These are phyloP conservation scores for Panicum hallii DNA, from an alignment of 202 grass and related monocot species.

Conservation along the genomic window DNA sequence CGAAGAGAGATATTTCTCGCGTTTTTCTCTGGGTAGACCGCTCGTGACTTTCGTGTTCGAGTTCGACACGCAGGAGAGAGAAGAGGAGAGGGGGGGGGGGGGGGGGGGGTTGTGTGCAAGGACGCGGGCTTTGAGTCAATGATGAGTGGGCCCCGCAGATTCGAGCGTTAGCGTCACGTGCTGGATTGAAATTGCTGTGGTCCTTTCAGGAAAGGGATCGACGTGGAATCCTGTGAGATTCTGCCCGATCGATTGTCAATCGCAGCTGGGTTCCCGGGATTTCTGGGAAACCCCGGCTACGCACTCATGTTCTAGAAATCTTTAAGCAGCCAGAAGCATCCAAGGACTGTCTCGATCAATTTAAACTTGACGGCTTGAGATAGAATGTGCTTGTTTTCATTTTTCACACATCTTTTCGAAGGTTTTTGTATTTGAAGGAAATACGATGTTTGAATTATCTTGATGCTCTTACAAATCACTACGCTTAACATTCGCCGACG, in stretches of 20 bases:
- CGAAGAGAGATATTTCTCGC: conserved; percentile 31
- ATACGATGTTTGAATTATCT: too few species aligned
- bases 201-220: background rate
- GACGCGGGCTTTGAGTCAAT: background rate
- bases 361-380: too few species aligned
- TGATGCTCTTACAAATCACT: too few species aligned
- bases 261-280: too few species aligned
- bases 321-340: background rate
- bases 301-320: background rate
- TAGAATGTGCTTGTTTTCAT: too few species aligned
- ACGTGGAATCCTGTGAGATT: conserved; percentile 22
- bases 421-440: too few species aligned
- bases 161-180: conserved; percentile 19
- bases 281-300: too few species aligned
- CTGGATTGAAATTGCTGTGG: background rate
- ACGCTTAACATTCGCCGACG: too few species aligned
- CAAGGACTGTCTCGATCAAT: too few species aligned
- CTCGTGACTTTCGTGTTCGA: conserved; percentile 38
- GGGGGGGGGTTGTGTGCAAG: too few species aligned
- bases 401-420: too few species aligned
- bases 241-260: background rate
- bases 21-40: background rate
- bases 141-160: conserved; percentile 29
- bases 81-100: background rate
- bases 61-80: conserved; percentile 38